Conservation (phyloP, 2,329 filamentous ascomycete species). For the Domatiomyces catenatus region DNA sequence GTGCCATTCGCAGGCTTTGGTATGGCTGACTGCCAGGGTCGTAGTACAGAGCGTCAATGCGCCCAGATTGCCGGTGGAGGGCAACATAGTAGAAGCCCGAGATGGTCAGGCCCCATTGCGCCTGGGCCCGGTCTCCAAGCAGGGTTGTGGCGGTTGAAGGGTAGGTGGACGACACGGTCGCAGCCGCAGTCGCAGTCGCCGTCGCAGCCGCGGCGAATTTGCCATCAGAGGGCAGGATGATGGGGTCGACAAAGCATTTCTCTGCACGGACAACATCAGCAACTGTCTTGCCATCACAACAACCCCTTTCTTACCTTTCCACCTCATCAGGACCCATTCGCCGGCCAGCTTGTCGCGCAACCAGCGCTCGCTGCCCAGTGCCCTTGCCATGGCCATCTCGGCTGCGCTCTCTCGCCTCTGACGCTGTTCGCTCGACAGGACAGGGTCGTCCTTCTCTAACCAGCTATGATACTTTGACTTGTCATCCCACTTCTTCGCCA, state of each 20-base stretch:
- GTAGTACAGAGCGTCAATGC: conserved; percentile 35
- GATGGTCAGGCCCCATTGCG: conserved; percentile 30
- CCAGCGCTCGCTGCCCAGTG: conserved; percentile 13
- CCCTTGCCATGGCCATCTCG: conserved; percentile 11
- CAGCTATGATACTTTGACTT: conserved; percentile 1
- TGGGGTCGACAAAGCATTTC: conserved; percentile 29
- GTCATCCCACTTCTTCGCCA: neutral
- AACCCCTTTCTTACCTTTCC: conserved; percentile 22
- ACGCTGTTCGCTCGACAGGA: conserved; percentile 2
- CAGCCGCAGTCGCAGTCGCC: conserved; percentile 2
- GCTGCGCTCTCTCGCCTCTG: conserved; percentile 7
- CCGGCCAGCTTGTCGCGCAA: conserved; percentile 18
- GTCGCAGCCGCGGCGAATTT: neutral
- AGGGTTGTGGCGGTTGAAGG: neutral
- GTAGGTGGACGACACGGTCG: conserved; percentile 6
- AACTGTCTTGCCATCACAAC: neutral
- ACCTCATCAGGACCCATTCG: conserved; percentile 37
- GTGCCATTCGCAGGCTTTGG: conserved; percentile 31
- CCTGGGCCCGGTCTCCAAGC: neutral
- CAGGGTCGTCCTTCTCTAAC: neutral
- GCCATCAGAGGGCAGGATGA: neutral
- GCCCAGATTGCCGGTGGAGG: conserved; percentile 29
- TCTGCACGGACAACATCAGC: conserved; percentile 17
- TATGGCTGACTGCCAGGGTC: conserved; percentile 36
- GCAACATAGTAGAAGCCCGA: conserved; percentile 38